Percentiles rank a stretch among this genome's conserved stretches.
Conservation (phyloP, 345 rosid genomes). For the Psidium guajava region DNA sequence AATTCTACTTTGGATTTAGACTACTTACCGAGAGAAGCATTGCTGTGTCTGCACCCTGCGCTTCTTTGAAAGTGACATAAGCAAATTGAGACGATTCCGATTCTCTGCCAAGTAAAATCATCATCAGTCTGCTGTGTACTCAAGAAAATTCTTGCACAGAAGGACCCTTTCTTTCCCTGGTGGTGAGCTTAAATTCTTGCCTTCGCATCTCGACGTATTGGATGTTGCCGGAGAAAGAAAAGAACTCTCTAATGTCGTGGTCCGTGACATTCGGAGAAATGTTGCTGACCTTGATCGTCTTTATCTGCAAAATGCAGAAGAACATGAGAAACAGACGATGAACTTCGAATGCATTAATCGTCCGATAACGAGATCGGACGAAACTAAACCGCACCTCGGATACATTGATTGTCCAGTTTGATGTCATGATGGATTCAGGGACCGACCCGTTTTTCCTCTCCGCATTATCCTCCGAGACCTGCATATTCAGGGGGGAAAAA, state of each 20-base stretch:
- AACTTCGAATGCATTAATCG: neutral
- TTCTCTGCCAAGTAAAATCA: slow-evolving; percentile 12
- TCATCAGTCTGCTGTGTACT: neutral
- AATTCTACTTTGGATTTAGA: neutral
- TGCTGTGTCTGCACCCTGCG: slow-evolving; percentile 40
- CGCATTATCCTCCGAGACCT: neutral
- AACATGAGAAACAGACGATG: neutral
- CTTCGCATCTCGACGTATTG: slow-evolving; percentile 35
- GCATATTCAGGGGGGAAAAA: neutral
- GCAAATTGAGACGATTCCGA: slow-evolving; percentile 25
- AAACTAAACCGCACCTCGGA: neutral
- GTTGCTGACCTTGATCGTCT: slow-evolving; percentile 38
- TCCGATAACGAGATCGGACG: neutral
- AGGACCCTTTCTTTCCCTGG: neutral
- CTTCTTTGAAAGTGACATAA: slow-evolving; percentile 29
- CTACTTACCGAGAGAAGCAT: slow-evolving; percentile 33
- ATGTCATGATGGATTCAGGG: neutral
- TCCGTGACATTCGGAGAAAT: slow-evolving; percentile 23
- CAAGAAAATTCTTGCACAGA: neutral
- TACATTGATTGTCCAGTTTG: neutral
- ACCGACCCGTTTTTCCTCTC: neutral
- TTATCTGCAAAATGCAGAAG: slow-evolving; percentile 12
- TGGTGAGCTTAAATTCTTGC: slow-evolving; percentile 3
- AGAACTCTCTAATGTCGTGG: slow-evolving; percentile 34
- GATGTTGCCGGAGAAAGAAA: slow-evolving; percentile 40